Evolutionary conservation across 495 filamentous ascomycete genomes (phyloP).

Genomic region (Talaromyces trachyspermus): DNA sequence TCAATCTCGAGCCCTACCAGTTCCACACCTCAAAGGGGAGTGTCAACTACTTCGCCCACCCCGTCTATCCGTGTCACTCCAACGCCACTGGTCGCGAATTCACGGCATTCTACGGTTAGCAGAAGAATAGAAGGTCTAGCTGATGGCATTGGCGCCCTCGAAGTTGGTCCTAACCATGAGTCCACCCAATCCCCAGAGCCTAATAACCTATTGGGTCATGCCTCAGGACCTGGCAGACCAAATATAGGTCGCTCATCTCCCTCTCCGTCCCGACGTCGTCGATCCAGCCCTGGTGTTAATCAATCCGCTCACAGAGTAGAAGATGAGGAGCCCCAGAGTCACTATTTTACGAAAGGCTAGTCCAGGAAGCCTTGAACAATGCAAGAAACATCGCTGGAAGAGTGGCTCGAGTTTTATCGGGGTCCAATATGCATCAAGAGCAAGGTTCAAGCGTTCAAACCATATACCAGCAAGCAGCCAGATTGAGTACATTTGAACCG

Average conservation of each 20-base stretch:
- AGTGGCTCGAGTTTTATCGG: not conserved
- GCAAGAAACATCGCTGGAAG: not conserved
- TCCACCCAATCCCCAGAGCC: not conserved
- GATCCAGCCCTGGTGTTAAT: not conserved
- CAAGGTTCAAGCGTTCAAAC: constrained; percentile 4
- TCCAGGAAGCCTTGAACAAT: constrained; percentile 3
- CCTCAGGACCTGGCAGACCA: not conserved
- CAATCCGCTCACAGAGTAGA: constrained; percentile 2
- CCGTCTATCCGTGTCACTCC: constrained; percentile 5
- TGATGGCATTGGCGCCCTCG: not conserved
- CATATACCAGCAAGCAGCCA: constrained; percentile 1
- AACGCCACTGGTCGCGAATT: not conserved
- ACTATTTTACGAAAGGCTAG: not conserved
- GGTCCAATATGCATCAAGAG: not conserved
- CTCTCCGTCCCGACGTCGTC: constrained; percentile 3
- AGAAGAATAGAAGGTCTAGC: constrained; percentile 3
- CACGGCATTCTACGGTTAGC: not conserved
- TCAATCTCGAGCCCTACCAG: not conserved
- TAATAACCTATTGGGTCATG: not conserved
- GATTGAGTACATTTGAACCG: constrained; percentile 5
- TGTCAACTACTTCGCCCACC: constrained; percentile 3
- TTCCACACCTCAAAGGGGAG: not conserved
- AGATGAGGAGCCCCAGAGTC: constrained; percentile 2
- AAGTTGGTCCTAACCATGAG: not conserved
- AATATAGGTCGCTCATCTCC: not conserved